Evolutionary conservation across 345 rosid genomes (phyloP), one percentile per base, ranked within the genome.

Genomic region (Gossypium stocksii): DNA sequence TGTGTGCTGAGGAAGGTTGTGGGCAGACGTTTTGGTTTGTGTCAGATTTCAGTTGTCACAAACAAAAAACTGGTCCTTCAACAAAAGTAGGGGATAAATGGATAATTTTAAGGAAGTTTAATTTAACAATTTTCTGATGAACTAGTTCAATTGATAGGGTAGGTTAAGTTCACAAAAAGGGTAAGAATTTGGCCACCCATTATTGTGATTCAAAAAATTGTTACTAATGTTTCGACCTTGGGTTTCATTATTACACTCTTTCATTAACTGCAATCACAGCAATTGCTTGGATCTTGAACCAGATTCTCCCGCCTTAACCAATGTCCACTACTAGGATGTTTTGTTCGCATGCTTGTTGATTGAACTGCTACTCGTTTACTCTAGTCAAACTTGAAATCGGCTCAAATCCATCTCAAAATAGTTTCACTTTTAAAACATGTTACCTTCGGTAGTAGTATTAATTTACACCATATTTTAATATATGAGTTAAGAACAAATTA

Each of bases 1-100:
- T 85, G 57, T 95, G 98, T 12, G 89, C 79, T 12, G 94, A 90
- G 79, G 86, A 87, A 1, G 93, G 93, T 43, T 95, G 97, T 23
- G 97, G 91, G 20, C 98, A 95, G 85, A 93, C 99, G 2, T 93
- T 95, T 81, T 76, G 99, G 23, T 95, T 93, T 49, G 99, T 95
- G 48, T 95, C 97, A 0, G 98, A 95, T 69, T 95, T 95, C 82
- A 93, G 97, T 75, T 87, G 99, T 14, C 99, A 93, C 80, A 93
- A 91, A 83, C 76, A 93, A 63, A 95, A 91, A 90, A 95, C 98
- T 0, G 98, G 98, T 44, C 99, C 90, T 78, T 86, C 89, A 1
- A 82, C 78, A 20, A 87, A 85, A 83, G 89, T 89, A 79, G 83
- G 78, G n/a, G 7, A 34, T 34, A 34, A 87, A 83, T 71, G 79